These are phyloP conservation scores for Fonsecaea monophora DNA, from an alignment of 2,329 filamentous ascomycete genomes.

Conservation along the genomic window DNA sequence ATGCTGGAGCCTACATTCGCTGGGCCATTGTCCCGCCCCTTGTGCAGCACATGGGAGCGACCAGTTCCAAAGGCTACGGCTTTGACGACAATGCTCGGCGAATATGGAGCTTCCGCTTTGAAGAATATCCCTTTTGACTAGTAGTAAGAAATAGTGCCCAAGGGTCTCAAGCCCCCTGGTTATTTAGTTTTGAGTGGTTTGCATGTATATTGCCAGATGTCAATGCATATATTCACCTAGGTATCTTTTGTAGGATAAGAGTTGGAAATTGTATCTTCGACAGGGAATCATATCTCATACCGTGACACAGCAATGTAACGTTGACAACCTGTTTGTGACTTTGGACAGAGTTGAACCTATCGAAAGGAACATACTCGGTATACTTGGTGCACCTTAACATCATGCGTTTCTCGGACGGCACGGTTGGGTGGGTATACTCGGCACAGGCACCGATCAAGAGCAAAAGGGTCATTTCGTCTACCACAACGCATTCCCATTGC, in stretches of 20 bases:
- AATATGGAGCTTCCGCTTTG: constrained; percentile 22
- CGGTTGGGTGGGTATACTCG: neutral
- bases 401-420: neutral
- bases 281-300: no score
- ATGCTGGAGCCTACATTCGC: constrained; percentile 47
- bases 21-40: constrained; percentile 54
- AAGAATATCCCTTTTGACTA: constrained; percentile 13
- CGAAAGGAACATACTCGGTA: neutral
- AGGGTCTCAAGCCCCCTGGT: no score
- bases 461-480: neutral
- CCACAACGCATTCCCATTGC: neutral
- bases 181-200: no score
- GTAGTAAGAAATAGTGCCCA: no score
- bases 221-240: no score
- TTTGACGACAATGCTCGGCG: constrained; percentile 21
- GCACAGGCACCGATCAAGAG: neutral
- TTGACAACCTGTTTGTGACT: no score
- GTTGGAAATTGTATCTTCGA: no score
- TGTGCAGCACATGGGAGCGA: constrained; percentile 54
- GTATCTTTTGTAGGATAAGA: no score
- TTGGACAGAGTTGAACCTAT: no score
- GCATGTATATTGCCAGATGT: no score
- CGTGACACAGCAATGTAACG: no score
- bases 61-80: constrained; percentile 46
- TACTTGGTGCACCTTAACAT: neutral